phyloP scores from a whole-genome alignment of 2,329 filamentous ascomycete genomes.

The Alternaria tenuissima region DNA sequence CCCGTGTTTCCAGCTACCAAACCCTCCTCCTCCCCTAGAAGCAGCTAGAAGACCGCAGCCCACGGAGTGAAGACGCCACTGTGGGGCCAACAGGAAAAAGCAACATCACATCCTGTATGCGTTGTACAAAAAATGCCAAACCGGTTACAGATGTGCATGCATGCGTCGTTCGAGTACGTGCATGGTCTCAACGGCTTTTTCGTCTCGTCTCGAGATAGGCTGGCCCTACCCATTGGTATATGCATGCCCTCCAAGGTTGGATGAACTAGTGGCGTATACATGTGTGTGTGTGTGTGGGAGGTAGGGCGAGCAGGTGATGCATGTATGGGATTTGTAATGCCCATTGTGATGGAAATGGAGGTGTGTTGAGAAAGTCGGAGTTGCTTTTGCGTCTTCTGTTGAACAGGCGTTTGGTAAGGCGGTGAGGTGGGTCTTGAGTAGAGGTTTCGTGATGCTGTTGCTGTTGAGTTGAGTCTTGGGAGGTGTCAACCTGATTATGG shows the following conservation, averaged over 20 bases:
- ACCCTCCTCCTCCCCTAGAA: background rate
- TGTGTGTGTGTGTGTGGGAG: background rate
- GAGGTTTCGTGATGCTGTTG: too few relatives aligned
- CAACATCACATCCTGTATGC: background rate
- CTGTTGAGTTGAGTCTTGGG: too few relatives aligned
- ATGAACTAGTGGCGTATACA: slow-evolving; percentile 3
- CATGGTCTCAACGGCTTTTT: background rate
- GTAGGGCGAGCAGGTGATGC: background rate
- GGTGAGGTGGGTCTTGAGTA: background rate
- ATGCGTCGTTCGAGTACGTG: background rate
- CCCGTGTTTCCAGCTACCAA: background rate
- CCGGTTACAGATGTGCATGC: background rate
- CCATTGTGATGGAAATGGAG: background rate
- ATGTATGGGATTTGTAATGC: background rate
- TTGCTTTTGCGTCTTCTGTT: slow-evolving; percentile 1
- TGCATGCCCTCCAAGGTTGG: background rate
- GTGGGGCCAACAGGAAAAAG: background rate
- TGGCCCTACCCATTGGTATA: background rate
- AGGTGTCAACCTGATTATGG: too few relatives aligned
- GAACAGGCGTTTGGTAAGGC: background rate
- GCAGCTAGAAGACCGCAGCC: background rate
- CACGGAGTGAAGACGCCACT: background rate
- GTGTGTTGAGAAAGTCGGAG: background rate
- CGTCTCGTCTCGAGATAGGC: background rate
- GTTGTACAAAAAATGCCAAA: slow-evolving; percentile 1